Conservation (phyloP, 139 green algal genomes). For the Haematococcus lacustris region DNA sequence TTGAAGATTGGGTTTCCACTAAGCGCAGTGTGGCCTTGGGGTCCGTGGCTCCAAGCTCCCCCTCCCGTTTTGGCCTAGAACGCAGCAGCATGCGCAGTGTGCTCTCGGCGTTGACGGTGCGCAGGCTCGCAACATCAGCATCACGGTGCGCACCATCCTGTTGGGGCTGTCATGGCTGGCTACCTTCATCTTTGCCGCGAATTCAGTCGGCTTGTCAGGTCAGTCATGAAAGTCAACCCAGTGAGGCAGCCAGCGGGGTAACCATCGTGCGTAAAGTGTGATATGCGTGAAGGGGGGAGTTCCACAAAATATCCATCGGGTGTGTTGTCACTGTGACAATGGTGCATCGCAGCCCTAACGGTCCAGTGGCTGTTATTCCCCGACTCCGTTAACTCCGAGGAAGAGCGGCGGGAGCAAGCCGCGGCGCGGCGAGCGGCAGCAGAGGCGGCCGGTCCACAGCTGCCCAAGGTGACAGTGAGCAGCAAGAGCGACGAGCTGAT, state of each 20-base stretch:
- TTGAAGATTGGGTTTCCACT: too few relatives aligned
- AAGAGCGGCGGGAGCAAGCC: conserved; percentile 22
- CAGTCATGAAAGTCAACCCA: neutral
- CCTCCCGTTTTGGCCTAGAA: too few relatives aligned
- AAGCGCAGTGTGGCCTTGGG: too few relatives aligned
- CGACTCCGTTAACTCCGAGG: conserved; percentile 27
- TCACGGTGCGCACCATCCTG: conserved; percentile 67
- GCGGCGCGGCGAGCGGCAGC: neutral
- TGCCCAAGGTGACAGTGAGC: conserved; percentile 36
- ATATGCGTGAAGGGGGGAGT: neutral
- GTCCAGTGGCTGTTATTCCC: conserved; percentile 48
- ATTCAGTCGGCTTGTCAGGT: conserved; percentile 49
- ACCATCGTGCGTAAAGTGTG: neutral
- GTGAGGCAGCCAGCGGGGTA: neutral
- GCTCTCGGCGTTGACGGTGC: neutral
- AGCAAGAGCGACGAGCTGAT: conserved; percentile 23
- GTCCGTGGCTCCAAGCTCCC: too few relatives aligned
- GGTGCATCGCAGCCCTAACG: conserved; percentile 26
- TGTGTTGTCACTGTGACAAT: neutral
- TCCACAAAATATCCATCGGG: neutral
- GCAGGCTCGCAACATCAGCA: conserved; percentile 56
- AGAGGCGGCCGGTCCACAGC: conserved; percentile 20
- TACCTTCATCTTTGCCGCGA: conserved; percentile 68
- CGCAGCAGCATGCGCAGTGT: neutral
- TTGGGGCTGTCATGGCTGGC: conserved; percentile 57